Conservation (phyloP, 495 filamentous ascomycete genomes). For the Penicillium daleae region DNA sequence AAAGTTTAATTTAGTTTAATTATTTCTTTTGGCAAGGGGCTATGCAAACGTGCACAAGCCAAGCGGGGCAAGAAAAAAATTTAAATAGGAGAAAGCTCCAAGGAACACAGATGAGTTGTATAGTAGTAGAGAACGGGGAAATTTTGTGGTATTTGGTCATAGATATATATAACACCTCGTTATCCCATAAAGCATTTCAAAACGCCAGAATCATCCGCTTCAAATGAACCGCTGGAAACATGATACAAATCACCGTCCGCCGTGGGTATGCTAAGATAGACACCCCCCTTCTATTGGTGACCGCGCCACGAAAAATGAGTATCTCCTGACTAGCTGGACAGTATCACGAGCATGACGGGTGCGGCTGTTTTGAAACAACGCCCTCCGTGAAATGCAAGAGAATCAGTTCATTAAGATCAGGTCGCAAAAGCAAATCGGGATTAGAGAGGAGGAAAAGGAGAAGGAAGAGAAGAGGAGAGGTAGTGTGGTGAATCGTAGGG, state of each 20-base stretch:
- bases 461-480: background rate
- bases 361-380: conserved; percentile 15
- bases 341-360: conserved; percentile 16
- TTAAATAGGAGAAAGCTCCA: background rate
- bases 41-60: background rate
- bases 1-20: conserved; percentile 4
- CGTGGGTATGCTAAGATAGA: conserved; percentile 26
- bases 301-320: conserved; percentile 22
- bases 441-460: too few species aligned
- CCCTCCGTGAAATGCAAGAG: conserved; percentile 21
- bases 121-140: conserved; percentile 9
- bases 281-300: conserved; percentile 21
- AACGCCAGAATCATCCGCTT: conserved; percentile 28
- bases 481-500: background rate
- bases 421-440: conserved; percentile 4
- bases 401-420: conserved; percentile 22
- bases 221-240: conserved; percentile 31
- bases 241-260: conserved; percentile 27
- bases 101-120: background rate
- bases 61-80: background rate
- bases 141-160: conserved; percentile 17
- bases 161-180: conserved; percentile 22
- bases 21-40: background rate
- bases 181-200: conserved; percentile 19
- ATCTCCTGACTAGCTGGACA: conserved; percentile 16